Base-by-base conservation (phyloP, 768 basidiomycete genomes). In the Pleurotus ostreatus region DNA sequence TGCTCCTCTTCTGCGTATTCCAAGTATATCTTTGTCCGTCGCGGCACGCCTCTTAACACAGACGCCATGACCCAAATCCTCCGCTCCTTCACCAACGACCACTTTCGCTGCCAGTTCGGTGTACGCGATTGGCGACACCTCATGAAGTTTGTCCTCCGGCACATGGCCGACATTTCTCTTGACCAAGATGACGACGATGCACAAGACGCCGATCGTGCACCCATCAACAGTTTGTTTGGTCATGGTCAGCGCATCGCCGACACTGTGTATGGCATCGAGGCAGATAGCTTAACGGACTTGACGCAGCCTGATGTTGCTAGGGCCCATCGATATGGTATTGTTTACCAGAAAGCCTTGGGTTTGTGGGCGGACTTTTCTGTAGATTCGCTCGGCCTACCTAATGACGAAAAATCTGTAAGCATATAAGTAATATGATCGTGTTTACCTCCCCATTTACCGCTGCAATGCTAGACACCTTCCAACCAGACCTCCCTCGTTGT, bases 11-110 rank as follows among this genome's bases (percentile, higher is more conserved):
- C 38, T 8, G 23, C 16, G 2, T 59, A 57, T 20, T 6, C n/a
- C 15, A 12, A 47, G 9, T 59, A 56, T 41, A 46, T 59, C 23
- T 59, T 59, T 41, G 48, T 59, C 13, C 44, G n/a, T 20, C 11
- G 12, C 6, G 56, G 56, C 18, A 51, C 45, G 5, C 18, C 46
- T 0, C 34, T 57, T 11, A 34, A 59, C 2, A 39, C 37, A 16
- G n/a, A 15, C 1, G 23, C 40, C n/a, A 57, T 56, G 30, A 51
- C 34, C 1, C 15, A 22, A 3, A 26, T 53, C n/a, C 44, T 59
- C 16, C 22, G 22, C 5, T 23, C 8, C 5, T 22, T 23, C 20
- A 59, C 49, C 3, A 11, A 12, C 4, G 40, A 52, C 26, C 7
- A 26, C 11, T 46, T 56, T 13, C 41, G 23, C 34, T 20, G 23